phyloP scores from a whole-genome alignment of 176 grass and related monocot species.

The Zoysia japonica region DNA sequence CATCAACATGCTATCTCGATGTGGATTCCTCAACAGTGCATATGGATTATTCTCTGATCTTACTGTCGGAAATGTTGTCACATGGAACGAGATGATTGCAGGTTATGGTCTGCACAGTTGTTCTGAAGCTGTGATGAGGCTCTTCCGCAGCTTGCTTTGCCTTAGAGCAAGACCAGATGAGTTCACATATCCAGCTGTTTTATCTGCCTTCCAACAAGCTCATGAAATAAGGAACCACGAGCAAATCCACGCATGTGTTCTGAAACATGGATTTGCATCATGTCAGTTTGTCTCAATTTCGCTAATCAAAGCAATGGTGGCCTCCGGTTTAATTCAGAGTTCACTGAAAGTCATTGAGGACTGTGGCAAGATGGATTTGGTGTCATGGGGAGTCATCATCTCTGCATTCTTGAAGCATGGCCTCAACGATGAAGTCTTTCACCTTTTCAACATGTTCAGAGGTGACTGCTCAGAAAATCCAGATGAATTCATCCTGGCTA shows the following conservation, averaged over 20 bases:
- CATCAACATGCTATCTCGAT: conserved; percentile 60
- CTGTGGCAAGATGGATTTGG: conserved; percentile 35
- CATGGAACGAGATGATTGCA: conserved; percentile 65
- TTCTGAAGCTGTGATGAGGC: conserved; percentile 37
- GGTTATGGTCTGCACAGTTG: conserved; percentile 43
- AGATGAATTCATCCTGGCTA: conserved; percentile 56
- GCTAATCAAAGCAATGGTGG: conserved; percentile 48
- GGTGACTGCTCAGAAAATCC: conserved; percentile 18
- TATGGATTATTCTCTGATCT: conserved; percentile 43
- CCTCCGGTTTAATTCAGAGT: conserved; percentile 33
- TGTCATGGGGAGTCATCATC: conserved; percentile 52
- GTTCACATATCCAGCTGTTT: conserved; percentile 50
- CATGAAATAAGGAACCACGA: conserved; percentile 37
- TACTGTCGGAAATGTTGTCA: conserved; percentile 37
- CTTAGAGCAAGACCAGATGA: conserved; percentile 37
- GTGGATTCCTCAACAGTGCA: conserved; percentile 40
- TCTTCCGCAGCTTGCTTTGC: conserved; percentile 48
- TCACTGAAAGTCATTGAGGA: conserved; percentile 44
- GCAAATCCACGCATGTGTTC: conserved; percentile 45
- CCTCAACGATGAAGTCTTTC: conserved; percentile 33
- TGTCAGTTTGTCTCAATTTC: conserved; percentile 50
- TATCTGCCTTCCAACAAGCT: conserved; percentile 41
- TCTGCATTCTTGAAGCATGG: conserved; percentile 55
- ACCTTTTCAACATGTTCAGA: conserved; percentile 47
- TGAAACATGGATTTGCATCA: conserved; percentile 53